Base-by-base conservation (phyloP, 2,329 filamentous ascomycete species). In the Mycosphaerelloides madeirae region DNA sequence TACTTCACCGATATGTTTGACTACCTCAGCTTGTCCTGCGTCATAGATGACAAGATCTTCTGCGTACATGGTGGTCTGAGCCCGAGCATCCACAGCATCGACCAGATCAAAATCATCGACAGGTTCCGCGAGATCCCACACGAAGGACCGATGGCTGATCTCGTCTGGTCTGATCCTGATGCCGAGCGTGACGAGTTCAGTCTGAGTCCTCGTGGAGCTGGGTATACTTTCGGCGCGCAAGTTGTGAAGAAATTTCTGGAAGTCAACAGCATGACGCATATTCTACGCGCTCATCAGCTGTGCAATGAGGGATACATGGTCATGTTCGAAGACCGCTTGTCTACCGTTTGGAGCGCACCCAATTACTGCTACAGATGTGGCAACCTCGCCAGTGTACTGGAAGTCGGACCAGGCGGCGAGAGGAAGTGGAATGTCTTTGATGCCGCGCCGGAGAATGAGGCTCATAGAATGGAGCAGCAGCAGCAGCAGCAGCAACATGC, bases 1-100 rank as follows among this genome's bases (percentile, higher is more conserved):
- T 93, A 97, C 68, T 98, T 98, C 65, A 98, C 93, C 55, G 93
- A 98, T 71, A 97, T 98, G 90, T 98, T 98, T 69, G 93, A 98
- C 71, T 98, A 95, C 68, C 76, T 98, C 53, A 97, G 91, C 6
- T 75, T 98, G 45, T 95, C 87, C 59, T 94, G 97, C 49, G 91
- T 98, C 53, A 98, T 98, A 65, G 95, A 97, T 66, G 86, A 98
- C 68, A 87, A 97, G 67, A 98, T 98, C 56, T 98, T 98, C 68
- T 98, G 93, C 68, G 93, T 98, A 6, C 93, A 98, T 67, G 93
- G 93, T 65, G 93, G 84, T 74, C 68, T 68, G 64, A 67, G 65
- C 37, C 69, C 72, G 18, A 85, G 84, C 22, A 97, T 98, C 65
- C 93, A 98, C 69, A 95, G 87, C 34, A 96, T 98, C 64, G 93